Conservation (phyloP, 78 protist species). For the Dictyostelium intermedium region DNA sequence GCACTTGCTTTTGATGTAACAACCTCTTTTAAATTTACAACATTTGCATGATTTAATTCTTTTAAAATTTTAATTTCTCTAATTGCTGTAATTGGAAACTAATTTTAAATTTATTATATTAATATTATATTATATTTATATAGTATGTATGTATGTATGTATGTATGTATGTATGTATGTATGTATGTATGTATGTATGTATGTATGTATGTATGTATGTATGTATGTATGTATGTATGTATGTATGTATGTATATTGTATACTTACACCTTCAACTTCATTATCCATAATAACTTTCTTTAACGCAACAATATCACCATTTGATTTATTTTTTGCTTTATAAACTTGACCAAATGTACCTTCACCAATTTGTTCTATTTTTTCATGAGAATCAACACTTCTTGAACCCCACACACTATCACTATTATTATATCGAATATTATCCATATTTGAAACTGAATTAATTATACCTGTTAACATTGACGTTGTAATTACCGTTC, state of each 20-base stretch:
- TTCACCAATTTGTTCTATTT: slow-evolving; percentile 81
- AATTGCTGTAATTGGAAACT: slow-evolving; percentile 97
- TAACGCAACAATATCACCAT: slow-evolving; percentile 91
- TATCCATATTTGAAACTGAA: not conserved
- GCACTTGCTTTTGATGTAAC: slow-evolving; percentile 60
- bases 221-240: not conserved
- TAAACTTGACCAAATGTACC: slow-evolving; percentile 91
- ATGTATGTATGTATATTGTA: not conserved
- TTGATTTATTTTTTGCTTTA: slow-evolving; percentile 69
- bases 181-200: not conserved
- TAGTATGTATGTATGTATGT: too few relatives aligned
- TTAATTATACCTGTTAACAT: not conserved
- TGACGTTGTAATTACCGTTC: not conserved
- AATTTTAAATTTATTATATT: not conserved
- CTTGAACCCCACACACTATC: slow-evolving; percentile 77
- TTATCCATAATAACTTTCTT: slow-evolving; percentile 93
- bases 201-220: not conserved
- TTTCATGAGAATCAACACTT: slow-evolving; percentile 76
- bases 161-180: not conserved
- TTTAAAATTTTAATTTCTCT: slow-evolving; percentile 94
- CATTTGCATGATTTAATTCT: slow-evolving; percentile 85
- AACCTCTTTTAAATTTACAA: slow-evolving; percentile 82
- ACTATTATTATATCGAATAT: not conserved
- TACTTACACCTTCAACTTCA: slow-evolving; percentile 91
- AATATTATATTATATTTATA: too few relatives aligned